Conservation (phyloP, 139 green algal species). For the Edaphochlamys debaryana region DNA sequence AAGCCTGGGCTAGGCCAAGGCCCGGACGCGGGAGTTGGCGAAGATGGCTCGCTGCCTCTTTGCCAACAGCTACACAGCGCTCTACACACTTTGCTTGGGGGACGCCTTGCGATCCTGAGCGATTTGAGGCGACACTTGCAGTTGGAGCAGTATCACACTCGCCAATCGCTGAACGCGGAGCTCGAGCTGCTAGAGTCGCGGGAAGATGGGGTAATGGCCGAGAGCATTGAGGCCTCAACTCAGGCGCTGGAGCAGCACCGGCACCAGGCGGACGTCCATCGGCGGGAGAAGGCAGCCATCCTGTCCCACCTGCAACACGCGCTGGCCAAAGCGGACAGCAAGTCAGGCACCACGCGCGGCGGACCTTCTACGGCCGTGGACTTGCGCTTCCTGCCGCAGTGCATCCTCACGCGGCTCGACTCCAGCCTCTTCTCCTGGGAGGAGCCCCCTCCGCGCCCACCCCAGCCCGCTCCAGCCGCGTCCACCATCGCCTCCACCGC, state of each 20-base stretch:
- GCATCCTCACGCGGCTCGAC: not conserved
- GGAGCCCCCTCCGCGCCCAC: not conserved
- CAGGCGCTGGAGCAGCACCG: not conserved
- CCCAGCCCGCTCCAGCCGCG: not conserved
- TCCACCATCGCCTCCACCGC: not conserved
- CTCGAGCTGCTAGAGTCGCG: not conserved
- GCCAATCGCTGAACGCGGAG: not conserved
- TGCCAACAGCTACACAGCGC: not conserved
- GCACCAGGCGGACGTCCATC: not conserved
- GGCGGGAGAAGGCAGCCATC: not conserved
- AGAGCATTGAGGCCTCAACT: not conserved
- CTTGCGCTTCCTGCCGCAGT: constrained; percentile 14
- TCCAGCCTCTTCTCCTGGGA: not conserved
- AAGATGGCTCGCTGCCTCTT: not conserved
- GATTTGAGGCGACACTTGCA: not conserved
- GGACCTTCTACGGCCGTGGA: not conserved
- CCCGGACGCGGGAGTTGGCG: no score
- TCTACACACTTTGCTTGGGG: not conserved
- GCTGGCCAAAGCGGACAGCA: not conserved
- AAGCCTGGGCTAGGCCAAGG: no score
- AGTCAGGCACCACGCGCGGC: no score
- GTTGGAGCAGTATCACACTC: not conserved
- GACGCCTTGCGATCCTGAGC: not conserved
- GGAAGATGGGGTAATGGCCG: not conserved
- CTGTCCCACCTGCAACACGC: not conserved